These are phyloP conservation scores for Populus tremula DNA, from an alignment of 345 rosid genomes.

Conservation along the genomic window DNA sequence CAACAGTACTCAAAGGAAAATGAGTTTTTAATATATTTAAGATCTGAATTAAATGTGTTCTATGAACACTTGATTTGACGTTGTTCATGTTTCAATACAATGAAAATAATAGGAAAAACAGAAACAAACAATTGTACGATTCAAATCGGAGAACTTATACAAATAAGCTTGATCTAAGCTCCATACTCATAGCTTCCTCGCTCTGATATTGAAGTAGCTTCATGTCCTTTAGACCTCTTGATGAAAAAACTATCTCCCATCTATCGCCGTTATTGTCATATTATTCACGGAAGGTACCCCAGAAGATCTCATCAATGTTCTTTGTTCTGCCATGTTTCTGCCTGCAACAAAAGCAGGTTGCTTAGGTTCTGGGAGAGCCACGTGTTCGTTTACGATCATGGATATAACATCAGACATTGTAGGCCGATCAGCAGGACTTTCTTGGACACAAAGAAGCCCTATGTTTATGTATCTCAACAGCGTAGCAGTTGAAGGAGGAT, in stretches of 20 bases:
- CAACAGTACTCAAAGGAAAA: too few species aligned
- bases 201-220: too few species aligned
- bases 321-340: neutral
- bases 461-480: neutral
- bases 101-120: too few species aligned
- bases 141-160: too few species aligned
- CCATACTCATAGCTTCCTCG: too few species aligned
- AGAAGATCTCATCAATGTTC: neutral
- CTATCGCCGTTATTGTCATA: neutral
- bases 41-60: too few species aligned
- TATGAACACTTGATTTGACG: too few species aligned
- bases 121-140: too few species aligned
- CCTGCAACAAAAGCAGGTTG: slow-evolving; percentile 1
- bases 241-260: neutral
- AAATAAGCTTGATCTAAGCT: too few species aligned
- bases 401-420: slow-evolving; percentile 9
- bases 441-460: neutral
- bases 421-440: slow-evolving; percentile 6
- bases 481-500: neutral
- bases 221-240: too few species aligned
- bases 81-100: too few species aligned
- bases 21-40: too few species aligned
- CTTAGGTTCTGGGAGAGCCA: neutral
- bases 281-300: neutral
- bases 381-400: slow-evolving; percentile 3